Evolutionary conservation across 2,329 filamentous ascomycete species (phyloP).

Genomic region (Phialemoniopsis sp.): DNA sequence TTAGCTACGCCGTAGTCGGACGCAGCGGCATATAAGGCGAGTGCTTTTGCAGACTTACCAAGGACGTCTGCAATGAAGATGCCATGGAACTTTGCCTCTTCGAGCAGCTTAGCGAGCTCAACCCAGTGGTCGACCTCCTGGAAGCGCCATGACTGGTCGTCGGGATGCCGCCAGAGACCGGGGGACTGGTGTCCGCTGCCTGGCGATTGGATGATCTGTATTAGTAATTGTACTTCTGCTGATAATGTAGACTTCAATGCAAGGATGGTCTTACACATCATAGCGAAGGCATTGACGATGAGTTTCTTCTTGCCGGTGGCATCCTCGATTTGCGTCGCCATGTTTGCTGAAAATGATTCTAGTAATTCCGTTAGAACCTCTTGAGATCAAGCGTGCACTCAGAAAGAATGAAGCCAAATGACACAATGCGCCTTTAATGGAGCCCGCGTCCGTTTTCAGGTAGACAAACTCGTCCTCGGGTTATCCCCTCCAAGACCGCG

Average conservation of each 20-base stretch:
- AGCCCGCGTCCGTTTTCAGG: too few species aligned
- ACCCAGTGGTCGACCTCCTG: slow-evolving; percentile 58
- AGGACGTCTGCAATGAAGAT: slow-evolving; percentile 67
- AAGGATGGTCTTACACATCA: slow-evolving; percentile 3
- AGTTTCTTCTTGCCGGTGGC: slow-evolving; percentile 1
- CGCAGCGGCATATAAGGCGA: too few species aligned
- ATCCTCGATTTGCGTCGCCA: slow-evolving; percentile 2
- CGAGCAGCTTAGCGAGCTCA: slow-evolving; percentile 53
- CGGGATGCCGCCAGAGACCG: slow-evolving; percentile 55
- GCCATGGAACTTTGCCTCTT: slow-evolving; percentile 59
- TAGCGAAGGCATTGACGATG: slow-evolving; percentile 7
- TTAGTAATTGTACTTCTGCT: not conserved
- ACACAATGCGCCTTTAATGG: too few species aligned
- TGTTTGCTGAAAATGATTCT: not conserved
- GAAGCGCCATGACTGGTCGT: slow-evolving; percentile 59
- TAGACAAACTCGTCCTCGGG: too few species aligned
- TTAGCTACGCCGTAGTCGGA: not conserved
- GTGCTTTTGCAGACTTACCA: slow-evolving; percentile 18
- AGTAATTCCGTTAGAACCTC: not conserved
- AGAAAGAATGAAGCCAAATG: not conserved
- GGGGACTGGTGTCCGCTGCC: slow-evolving; percentile 41
- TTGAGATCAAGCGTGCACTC: not conserved
- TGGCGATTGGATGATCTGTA: not conserved
- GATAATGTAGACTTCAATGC: too few species aligned
- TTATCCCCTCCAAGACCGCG: too few species aligned